Evolutionary conservation across 1,139 yeast genomes (phyloP), one percentile per base, ranked within the genome.

Genomic region (Sugiyamaella novakii): DNA sequence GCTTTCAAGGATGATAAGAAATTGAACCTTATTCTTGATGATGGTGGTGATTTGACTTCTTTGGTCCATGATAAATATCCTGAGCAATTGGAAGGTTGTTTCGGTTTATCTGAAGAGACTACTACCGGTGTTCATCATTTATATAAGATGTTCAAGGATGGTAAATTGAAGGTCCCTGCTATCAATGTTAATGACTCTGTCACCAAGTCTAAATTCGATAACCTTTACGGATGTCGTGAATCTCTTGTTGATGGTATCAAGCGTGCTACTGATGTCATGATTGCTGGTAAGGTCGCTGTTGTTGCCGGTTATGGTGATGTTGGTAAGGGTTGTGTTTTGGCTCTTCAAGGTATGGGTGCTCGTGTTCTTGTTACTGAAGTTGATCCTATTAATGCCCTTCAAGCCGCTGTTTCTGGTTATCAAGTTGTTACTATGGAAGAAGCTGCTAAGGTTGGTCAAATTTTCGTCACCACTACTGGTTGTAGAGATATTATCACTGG

Each of bases 251-350:
- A 92, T 75, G 98, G 98, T 80, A 92, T 92, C 75, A 94, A 92
- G 84, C 89, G 99, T 80, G 99, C 98, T 74, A 92, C 99, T 69
- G 99, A 92, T 70, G 98, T 92, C 66, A 94, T 92, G 98, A 86
- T 92, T 71, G 98, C 98, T 62, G 99, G 99, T 80, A 92, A 92
- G 80, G 94, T 89, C 69, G 96, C 98, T 59, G 94, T 92, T 65
- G 98, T 92, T 67, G 98, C 98, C 58, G 99, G 99, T 76, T 92
- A 84, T 80, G 99, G 99, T 83, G 99, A 92, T 73, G 99, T 92
- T 69, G 99, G 99, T 80, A 92, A 92, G 81, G 99, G 99, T 75
- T 92, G 98, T 81, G 98, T 97, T 71, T 86, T 91, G 87, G 97
- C 99, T 64, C 84, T 94, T 69, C 87, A 91, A 78, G 92, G 95